Evolutionary conservation across 192 early-diverging fungal genomes (phyloP).

Genomic region (Podila clonocystis): DNA sequence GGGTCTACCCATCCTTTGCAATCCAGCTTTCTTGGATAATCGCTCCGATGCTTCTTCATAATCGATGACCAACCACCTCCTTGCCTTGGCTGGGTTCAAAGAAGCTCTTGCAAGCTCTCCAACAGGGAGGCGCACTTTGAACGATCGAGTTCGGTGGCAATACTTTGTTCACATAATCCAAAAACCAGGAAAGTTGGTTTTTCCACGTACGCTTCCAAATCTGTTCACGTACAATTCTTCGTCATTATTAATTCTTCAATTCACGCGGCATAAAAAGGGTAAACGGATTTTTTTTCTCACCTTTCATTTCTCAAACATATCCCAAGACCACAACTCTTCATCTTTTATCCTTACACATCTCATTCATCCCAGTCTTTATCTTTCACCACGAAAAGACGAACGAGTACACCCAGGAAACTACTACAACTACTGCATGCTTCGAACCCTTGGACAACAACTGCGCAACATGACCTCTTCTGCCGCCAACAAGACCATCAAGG

Average conservation of each 20-base stretch:
- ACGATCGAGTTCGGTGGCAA: too few species aligned
- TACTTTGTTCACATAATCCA: neutral
- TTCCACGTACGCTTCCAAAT: neutral
- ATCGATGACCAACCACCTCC: neutral
- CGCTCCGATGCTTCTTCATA: neutral
- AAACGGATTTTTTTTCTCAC: too few species aligned
- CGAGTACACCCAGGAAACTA: too few species aligned
- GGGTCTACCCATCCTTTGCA: neutral
- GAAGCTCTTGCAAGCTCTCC: neutral
- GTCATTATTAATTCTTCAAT: too few species aligned
- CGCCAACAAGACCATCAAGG: constrained; percentile 52
- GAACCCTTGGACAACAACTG: constrained; percentile 1
- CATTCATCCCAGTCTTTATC: too few species aligned
- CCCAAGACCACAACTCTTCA: too few species aligned
- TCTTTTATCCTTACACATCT: too few species aligned
- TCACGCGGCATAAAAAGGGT: too few species aligned
- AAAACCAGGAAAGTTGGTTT: constrained; percentile 1
- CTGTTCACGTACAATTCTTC: neutral
- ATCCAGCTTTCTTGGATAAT: neutral
- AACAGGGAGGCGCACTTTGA: too few species aligned
- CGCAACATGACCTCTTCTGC: constrained; percentile 8
- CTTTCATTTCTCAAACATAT: too few species aligned
- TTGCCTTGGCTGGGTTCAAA: neutral
- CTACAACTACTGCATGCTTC: neutral
- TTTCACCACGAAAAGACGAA: too few species aligned